Conservation (phyloP, 345 rosid species). For the Anacardium occidentale region DNA sequence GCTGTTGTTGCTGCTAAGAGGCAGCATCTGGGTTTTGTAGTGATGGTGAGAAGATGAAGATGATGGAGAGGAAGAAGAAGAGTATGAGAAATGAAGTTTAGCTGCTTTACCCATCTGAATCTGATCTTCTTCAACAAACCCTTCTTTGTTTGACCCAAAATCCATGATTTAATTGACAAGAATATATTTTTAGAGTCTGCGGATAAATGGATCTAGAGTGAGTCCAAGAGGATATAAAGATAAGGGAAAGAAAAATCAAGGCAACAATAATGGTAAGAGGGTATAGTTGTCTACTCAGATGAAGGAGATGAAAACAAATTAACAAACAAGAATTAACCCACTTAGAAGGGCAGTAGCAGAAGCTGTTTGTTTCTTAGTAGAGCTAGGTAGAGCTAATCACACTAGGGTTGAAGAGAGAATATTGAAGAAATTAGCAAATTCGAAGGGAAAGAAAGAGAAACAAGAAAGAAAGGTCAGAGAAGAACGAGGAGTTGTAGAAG, state of each 20-base stretch:
- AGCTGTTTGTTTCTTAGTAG: too few species aligned
- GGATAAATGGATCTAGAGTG: not conserved
- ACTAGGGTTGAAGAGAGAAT: too few species aligned
- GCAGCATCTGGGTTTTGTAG: slow-evolving; percentile 19
- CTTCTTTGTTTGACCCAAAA: slow-evolving; percentile 23
- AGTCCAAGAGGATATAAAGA: not conserved
- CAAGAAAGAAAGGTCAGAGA: too few species aligned
- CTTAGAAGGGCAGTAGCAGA: too few species aligned
- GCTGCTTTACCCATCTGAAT: slow-evolving; percentile 19
- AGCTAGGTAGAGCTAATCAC: too few species aligned
- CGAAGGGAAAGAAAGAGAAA: too few species aligned
- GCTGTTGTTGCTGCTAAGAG: slow-evolving; percentile 17
- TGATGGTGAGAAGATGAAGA: slow-evolving; percentile 25
- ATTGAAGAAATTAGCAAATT: too few species aligned
- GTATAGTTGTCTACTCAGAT: not conserved
- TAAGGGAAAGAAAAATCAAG: slow-evolving; percentile 5
- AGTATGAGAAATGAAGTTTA: slow-evolving; percentile 26
- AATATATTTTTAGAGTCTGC: not conserved
- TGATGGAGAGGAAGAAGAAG: slow-evolving; percentile 37
- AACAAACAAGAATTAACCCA: too few species aligned
- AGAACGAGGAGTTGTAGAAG: too few species aligned
- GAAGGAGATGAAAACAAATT: not conserved
- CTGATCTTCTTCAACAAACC: slow-evolving; percentile 28
- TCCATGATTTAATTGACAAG: slow-evolving; percentile 24
- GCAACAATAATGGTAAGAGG: not conserved